Base-by-base conservation (phyloP, 768 basidiomycete species). In the Suillus subaureus region DNA sequence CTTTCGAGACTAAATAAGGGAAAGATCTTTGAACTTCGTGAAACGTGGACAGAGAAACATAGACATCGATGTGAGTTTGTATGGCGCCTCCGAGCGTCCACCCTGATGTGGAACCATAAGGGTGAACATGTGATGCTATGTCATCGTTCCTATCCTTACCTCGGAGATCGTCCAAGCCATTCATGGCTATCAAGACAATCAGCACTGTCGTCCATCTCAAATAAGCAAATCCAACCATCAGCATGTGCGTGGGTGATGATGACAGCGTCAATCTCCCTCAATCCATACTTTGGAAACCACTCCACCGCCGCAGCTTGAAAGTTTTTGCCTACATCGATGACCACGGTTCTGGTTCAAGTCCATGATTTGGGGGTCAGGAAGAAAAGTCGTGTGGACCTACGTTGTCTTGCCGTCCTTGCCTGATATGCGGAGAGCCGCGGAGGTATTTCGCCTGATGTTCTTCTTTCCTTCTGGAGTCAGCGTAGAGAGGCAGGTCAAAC, bases 171-270 rank as follows among this genome's bases (percentile, higher is more conserved):
- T 97, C 95, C 64, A 97, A 77, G 4, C 95, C 95, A 71, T 94
- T 94, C 81, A 94, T 93, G 7, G 95, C 94, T 83, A 64, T 51
- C 21, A 61, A 45, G 55, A 52, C 11, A 45, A 62, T 66, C 51
- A 70, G 66, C n/a, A 45, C 49, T 18, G 31, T 40, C 3, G 18
- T 12, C 12, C 18, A 31, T 39, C 64, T 56, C 28, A 45, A 26
- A 61, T 23, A n/a, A 47, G 16, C 11, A 13, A 62, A 39, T 67
- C 72, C 16, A 61, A 85, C 86, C 92, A 77, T 94, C 93, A 43
- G 93, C 91, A 78, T 96, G 95, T 9, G 92, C 88, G 77, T 96
- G 94, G 0, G 94, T 96, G 49, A 97, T 86, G 18, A 97, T 79
- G 12, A 97, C 82, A 49, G 86, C 89, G 70, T 92, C 88, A 62